These are phyloP conservation scores for Hymenotorrendiella dingleyae DNA, from an alignment of 2,329 filamentous ascomycete genomes.

Conservation along the genomic window DNA sequence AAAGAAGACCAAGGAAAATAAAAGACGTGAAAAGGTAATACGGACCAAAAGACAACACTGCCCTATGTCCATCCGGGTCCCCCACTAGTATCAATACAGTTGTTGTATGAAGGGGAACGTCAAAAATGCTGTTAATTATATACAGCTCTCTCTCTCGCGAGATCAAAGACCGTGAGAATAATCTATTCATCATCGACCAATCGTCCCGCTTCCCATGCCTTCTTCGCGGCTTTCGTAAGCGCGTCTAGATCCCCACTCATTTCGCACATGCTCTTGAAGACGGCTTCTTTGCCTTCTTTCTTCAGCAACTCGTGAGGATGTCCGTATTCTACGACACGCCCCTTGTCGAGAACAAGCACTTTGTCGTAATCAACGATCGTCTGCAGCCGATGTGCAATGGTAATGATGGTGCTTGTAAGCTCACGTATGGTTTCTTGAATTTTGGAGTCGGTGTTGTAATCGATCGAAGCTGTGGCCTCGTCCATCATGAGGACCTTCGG, in stretches of 20 bases:
- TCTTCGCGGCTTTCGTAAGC: slow-evolving; percentile 46
- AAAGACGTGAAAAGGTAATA: too few species aligned
- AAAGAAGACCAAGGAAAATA: too few species aligned
- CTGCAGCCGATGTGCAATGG: slow-evolving; percentile 90
- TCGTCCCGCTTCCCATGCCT: slow-evolving; percentile 38
- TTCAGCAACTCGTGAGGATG: slow-evolving; percentile 78
- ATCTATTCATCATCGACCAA: slow-evolving; percentile 34
- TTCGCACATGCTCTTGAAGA: slow-evolving; percentile 63
- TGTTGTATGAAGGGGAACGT: too few species aligned
- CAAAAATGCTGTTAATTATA: too few species aligned
- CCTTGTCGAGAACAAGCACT: slow-evolving; percentile 89
- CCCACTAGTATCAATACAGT: too few species aligned
- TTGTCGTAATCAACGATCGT: slow-evolving; percentile 99
- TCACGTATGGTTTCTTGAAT: slow-evolving; percentile 97
- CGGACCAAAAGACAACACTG: too few species aligned
- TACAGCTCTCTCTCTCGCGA: too few species aligned
- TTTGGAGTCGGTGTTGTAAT: slow-evolving; percentile 91
- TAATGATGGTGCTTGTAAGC: slow-evolving; percentile 87
- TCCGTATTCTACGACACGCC: slow-evolving; percentile 81
- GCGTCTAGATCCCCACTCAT: slow-evolving; percentile 58
- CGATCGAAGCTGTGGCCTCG: slow-evolving; percentile 94
- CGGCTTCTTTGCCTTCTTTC: slow-evolving; percentile 46
- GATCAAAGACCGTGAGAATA: too few species aligned
- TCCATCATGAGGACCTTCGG: slow-evolving; percentile 98
- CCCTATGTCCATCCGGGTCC: too few species aligned